These are phyloP conservation scores for Aspergillus heteromorphus DNA, from an alignment of 495 filamentous ascomycete genomes.

Conservation along the genomic window DNA sequence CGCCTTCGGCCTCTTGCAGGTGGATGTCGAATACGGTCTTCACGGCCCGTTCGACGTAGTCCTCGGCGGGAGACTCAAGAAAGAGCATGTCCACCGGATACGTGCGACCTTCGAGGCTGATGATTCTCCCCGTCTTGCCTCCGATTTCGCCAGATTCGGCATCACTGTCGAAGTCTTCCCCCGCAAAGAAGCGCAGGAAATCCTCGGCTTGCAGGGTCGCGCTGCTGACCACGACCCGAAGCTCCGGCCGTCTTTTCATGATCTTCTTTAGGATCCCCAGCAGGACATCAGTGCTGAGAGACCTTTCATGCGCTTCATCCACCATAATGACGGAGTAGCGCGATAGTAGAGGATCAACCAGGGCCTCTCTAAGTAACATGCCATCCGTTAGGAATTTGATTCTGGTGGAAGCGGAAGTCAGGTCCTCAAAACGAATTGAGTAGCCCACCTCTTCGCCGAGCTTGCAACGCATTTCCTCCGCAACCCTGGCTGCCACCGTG, in stretches of 20 bases:
- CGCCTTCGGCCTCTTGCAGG: constrained; percentile 74
- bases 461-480: constrained; percentile 87
- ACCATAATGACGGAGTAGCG: constrained; percentile 98
- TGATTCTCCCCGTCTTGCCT: constrained; percentile 60
- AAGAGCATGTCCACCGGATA: constrained; percentile 90
- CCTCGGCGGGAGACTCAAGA: constrained; percentile 70
- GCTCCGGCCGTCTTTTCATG: constrained; percentile 68
- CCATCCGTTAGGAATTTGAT: constrained; percentile 99
- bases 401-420: constrained; percentile 77
- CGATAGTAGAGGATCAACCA: constrained; percentile 87
- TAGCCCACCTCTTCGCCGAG: constrained; percentile 95
- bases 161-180: constrained; percentile 34
- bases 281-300: constrained; percentile 88
- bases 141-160: constrained; percentile 35
- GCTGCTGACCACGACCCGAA: constrained; percentile 88
- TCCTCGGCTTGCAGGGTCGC: constrained; percentile 90
- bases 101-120: constrained; percentile 85
- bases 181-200: constrained; percentile 77
- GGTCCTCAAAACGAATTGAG: constrained; percentile 93
- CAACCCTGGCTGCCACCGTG: constrained; percentile 84
- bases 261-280: constrained; percentile 96
- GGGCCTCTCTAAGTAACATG: constrained; percentile 84
- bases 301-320: constrained; percentile 95
- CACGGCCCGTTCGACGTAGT: constrained; percentile 84
- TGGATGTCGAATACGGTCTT: constrained; percentile 93